These are phyloP conservation scores for Collariella sp. DNA, from an alignment of 495 filamentous ascomycete genomes.

Conservation along the genomic window DNA sequence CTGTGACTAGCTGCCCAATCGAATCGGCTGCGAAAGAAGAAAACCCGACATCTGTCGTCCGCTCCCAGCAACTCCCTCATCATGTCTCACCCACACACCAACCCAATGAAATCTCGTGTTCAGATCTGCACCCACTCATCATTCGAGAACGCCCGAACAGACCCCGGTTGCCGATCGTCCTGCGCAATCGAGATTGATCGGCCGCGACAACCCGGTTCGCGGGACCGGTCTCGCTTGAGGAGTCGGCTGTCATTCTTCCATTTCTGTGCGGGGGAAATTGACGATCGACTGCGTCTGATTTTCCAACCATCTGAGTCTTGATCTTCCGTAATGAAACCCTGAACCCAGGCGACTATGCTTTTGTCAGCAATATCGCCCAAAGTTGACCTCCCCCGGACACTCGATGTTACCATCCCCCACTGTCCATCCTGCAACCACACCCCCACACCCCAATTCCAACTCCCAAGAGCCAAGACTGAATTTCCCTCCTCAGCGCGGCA, in stretches of 20 bases:
- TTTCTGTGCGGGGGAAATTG: not conserved
- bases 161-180: conserved; percentile 15
- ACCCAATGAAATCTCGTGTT: no score
- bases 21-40: not conserved
- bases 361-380: no score
- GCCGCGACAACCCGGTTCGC: conserved; percentile 16
- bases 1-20: not conserved
- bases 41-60: not conserved
- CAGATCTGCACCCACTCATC: no score
- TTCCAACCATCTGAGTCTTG: no score
- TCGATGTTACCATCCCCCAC: not conserved
- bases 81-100: no score
- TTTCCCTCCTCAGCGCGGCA: no score
- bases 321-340: no score
- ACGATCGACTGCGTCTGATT: no score
- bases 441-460: conserved; percentile 15
- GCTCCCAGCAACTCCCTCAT: not conserved
- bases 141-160: no score
- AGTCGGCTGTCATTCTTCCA: not conserved
- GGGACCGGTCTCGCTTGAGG: conserved; percentile 17
- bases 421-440: conserved; percentile 8
- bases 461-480: not conserved
- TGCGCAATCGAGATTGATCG: conserved; percentile 27
- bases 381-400: no score
- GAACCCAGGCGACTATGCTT: no score